A percentile compares a stretch with the other conserved stretches of the same genome.
Evolutionary conservation across 495 filamentous ascomycete species (phyloP).

Genomic region (Penicillium coffeae): DNA sequence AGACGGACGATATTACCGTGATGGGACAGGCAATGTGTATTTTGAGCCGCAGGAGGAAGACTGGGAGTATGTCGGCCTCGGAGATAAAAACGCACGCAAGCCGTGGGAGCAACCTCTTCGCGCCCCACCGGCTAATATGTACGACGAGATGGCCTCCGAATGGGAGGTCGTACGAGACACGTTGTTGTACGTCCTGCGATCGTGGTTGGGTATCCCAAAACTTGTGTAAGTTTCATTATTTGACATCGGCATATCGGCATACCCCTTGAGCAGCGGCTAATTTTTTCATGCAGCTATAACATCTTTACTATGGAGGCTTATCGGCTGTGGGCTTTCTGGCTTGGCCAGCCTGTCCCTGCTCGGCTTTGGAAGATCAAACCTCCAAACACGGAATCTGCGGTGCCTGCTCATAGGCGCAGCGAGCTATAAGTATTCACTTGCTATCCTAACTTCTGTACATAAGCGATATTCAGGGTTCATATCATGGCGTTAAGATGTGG

Average conservation of each 20-base stretch:
- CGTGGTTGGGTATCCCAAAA: conserved; percentile 66
- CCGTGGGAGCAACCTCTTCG: conserved; percentile 36
- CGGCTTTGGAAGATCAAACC: conserved; percentile 61
- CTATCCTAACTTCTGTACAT: conserved; percentile 8
- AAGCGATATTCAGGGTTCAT: conserved; percentile 1
- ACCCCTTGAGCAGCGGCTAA: background rate
- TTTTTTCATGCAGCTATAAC: conserved; percentile 43
- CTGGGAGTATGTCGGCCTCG: conserved; percentile 32
- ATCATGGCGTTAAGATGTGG: conserved; percentile 4
- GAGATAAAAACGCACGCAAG: conserved; percentile 15
- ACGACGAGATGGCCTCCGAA: conserved; percentile 63
- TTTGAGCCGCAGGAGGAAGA: conserved; percentile 42
- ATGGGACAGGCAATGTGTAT: conserved; percentile 38
- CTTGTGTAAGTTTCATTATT: conserved; percentile 75
- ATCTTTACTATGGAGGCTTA: conserved; percentile 57
- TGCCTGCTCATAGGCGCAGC: background rate
- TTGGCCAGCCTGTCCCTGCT: conserved; percentile 71
- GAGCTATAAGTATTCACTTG: background rate
- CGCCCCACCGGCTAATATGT: conserved; percentile 36
- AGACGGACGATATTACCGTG: conserved; percentile 24
- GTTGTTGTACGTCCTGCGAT: conserved; percentile 59
- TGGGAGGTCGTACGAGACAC: conserved; percentile 56
- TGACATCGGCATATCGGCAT: too few relatives aligned
- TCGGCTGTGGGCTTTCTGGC: conserved; percentile 69
- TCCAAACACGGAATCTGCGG: conserved; percentile 22